Evolutionary conservation across 106 monocot species (phyloP), one percentile per base, ranked within the genome.

Genomic region (Iris macrosiphon): DNA sequence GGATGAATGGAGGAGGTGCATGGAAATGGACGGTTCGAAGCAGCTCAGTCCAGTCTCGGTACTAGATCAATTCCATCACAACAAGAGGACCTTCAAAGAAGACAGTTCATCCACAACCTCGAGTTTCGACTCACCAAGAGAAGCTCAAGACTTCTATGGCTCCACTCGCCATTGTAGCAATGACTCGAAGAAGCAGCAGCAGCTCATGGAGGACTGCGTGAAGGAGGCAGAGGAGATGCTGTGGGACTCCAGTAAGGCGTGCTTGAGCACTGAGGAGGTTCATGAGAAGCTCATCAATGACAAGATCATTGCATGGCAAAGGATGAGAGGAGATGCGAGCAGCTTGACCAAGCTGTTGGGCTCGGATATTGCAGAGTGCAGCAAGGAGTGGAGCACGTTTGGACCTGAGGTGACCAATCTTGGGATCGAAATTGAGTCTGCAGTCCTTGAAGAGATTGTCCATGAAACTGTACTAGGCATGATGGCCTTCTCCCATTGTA

Each of bases 21-120:
- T 39, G 16, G 63, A 74, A 19, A 30, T 22, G 51, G 68, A 60
- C 4, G 60, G 27, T 16, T 16, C 32, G 12, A 57, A 76, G 63
- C 76, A 76, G 72, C 63, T 72, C 35, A 82, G 81, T 52, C 74
- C 78, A 24, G 71, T 79, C 0, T 83, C 83, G 3, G 83, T 83
- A 19, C 66, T 78, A 26, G 71, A 76, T 44, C 73, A 65, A 35
- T 45, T 18, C 22, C 41, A 39, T 30, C 34, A 14, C 31, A 18
- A 50, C 10, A 45, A 72, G 72, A 40, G 56, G 78, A 52, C 17
- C 33, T 63, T 45, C 18, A 18, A 14, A 12, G 12, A 41, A 8
- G 4, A 41, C 40, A 41, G 29, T 20, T 17, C 38, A 20, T n/a
- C 23, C 0, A 6, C 30, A 59, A 40, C 15, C 20, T 40, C 45